Evolutionary conservation across 805 yeast genomes (phyloP).

Genomic region (Candida corydali): DNA sequence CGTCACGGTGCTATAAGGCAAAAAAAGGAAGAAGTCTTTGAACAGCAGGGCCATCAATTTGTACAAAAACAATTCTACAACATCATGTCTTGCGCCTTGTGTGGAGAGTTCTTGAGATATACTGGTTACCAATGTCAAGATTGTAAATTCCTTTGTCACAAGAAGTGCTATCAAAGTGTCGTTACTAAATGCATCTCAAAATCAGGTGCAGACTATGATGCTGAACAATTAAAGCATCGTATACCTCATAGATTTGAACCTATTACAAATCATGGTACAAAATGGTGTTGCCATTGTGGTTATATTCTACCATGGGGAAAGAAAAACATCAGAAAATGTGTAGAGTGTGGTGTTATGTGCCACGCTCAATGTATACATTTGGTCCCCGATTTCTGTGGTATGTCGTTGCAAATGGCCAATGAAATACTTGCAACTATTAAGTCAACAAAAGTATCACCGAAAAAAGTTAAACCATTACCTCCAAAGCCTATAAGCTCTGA

Average conservation of each 20-base stretch:
- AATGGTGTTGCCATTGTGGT: conserved; percentile 99
- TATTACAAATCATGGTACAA: conserved; percentile 88
- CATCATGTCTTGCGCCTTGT: conserved; percentile 95
- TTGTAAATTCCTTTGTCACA: conserved; percentile 76
- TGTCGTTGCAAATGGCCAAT: conserved; percentile 96
- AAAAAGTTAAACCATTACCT: not conserved
- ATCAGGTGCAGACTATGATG: conserved; percentile 72
- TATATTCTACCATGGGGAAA: conserved; percentile 92
- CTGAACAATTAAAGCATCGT: conserved; percentile 84
- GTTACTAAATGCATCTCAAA: conserved; percentile 82
- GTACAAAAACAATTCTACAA: conserved; percentile 93
- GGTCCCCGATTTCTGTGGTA: conserved; percentile 98
- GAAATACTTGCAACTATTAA: conserved; percentile 81
- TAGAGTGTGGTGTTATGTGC: conserved; percentile 92
- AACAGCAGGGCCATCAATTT: conserved; percentile 96
- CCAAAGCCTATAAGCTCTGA: conserved; percentile 3
- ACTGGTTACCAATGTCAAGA: conserved; percentile 86
- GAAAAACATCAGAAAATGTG: conserved; percentile 87
- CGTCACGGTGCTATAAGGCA: conserved; percentile 99
- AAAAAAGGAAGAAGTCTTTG: conserved; percentile 84
- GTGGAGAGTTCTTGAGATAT: conserved; percentile 91
- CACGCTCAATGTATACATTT: conserved; percentile 89
- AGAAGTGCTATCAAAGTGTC: conserved; percentile 74
- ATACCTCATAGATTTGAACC: conserved; percentile 96
- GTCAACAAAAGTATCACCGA: conserved; percentile 42